Evolutionary conservation across 768 basidiomycete species (phyloP), one percentile per base, ranked within the genome.

Genomic region (Leccinum ochraceum): DNA sequence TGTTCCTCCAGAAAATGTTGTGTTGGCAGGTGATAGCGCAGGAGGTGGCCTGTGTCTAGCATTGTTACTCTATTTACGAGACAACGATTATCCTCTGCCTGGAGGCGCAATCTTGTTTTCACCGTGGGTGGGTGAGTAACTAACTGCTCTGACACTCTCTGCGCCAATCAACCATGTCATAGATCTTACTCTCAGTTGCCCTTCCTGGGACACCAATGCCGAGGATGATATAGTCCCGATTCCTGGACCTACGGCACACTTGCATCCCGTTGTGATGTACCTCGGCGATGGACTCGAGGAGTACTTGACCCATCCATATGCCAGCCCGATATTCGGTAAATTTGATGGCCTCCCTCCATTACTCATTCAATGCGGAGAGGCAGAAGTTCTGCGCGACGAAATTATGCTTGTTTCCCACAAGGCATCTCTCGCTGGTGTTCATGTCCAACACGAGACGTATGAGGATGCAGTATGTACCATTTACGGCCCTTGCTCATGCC

Each of bases 151-250:
- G 36, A 10, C 61, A 36, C 37, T 52, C n/a, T 30, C 48, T 34
- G 53, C 53, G 64, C 64, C 55, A 17, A 57, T 53, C 60, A 39
- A 69, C 54, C 17, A 7, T 48, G 24, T 20, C 37, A 20, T 64
- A 92, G 94, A 96, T 74, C 76, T 99, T 63, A 98, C 97, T 0
- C 92, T 97, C 86, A 95, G 94, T 65, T 98, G 95, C 72, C 92
- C 95, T 58, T 96, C 94, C n/a, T 98, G 96, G 94, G 94, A 96
- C 32, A 91, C 90, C 58, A 98, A 98, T 73, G 86, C 89, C 28
- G 76, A 81, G n/a, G 95, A 81, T 72, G 94, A 95, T 72, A 86
- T 95, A 50, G 85, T 95, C 1, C 88, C 91, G 3, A 80, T 81
- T 53, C 92, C 92, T 5, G 76, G 81, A 20, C 77, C 79, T 1